A percentile compares a stretch with the other conserved stretches of the same genome.
These are phyloP conservation scores for Irpex sp. DNA, from an alignment of 1,284 basidiomycete species.

Conservation along the genomic window DNA sequence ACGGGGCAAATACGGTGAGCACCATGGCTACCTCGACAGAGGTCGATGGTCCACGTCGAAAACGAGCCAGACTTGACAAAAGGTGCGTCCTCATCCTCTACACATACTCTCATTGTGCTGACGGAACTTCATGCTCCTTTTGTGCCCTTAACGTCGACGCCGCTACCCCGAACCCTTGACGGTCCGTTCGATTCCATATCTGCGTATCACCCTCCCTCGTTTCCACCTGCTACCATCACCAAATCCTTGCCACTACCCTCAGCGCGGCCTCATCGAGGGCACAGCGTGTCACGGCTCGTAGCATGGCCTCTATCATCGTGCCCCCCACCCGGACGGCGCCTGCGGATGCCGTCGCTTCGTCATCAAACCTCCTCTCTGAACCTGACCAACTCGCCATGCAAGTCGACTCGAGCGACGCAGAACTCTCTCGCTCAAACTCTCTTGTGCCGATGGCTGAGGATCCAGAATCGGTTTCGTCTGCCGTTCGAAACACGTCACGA, in stretches of 20 bases:
- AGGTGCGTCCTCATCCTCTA: conserved; percentile 45
- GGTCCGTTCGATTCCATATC: conserved; percentile 4
- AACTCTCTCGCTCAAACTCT: conserved; percentile 60
- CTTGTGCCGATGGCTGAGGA: conserved; percentile 34
- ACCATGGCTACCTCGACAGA: conserved; percentile 55
- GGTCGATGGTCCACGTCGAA: conserved; percentile 60
- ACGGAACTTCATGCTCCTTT: conserved; percentile 16
- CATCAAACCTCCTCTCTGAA: conserved; percentile 36
- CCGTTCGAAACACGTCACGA: conserved; percentile 18
- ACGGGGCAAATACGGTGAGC: conserved; percentile 54
- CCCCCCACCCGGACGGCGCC: conserved; percentile 34
- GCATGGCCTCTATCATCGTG: conserved; percentile 40
- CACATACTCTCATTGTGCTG: conserved; percentile 8
- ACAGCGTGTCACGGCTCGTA: conserved; percentile 71
- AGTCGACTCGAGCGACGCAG: conserved; percentile 44
- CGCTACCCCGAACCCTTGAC: conserved; percentile 13
- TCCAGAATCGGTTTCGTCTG: conserved; percentile 30
- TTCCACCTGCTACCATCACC: conserved; percentile 9
- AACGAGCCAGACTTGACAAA: conserved; percentile 69
- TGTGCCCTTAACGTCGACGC: conserved; percentile 10
- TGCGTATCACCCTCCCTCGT: conserved; percentile 5
- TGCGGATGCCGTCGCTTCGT: conserved; percentile 32
- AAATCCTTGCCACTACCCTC: conserved; percentile 13
- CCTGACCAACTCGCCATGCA: conserved; percentile 37
- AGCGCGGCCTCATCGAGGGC: conserved; percentile 62